Evolutionary conservation across 2,329 filamentous ascomycete genomes (phyloP).

Genomic region (Xylaria sp.): DNA sequence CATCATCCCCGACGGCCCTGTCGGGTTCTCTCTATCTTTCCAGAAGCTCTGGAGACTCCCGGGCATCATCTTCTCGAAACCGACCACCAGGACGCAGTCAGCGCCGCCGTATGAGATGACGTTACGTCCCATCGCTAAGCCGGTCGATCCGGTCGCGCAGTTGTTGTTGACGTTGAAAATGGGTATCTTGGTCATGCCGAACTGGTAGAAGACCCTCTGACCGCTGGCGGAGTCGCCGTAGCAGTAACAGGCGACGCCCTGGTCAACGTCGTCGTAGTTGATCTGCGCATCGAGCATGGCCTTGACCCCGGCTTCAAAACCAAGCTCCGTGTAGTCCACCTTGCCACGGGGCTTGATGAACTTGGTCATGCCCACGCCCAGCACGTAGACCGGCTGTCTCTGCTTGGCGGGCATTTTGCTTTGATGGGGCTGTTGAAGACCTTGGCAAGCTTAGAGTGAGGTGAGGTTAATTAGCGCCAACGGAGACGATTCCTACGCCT

Average conservation of each 20-base stretch:
- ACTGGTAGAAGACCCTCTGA: slow-evolving; percentile 97
- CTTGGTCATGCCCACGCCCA: slow-evolving; percentile 98
- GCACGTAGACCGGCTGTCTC: slow-evolving; percentile 72
- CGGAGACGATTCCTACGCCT: background rate
- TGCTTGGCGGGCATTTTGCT: slow-evolving; percentile 51
- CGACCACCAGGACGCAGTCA: slow-evolving; percentile 87
- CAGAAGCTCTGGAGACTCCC: slow-evolving; percentile 84
- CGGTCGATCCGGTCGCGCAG: slow-evolving; percentile 93
- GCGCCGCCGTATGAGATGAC: slow-evolving; percentile 79
- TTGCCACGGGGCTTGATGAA: slow-evolving; percentile 97
- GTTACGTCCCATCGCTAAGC: slow-evolving; percentile 79
- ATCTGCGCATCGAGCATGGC: slow-evolving; percentile 84
- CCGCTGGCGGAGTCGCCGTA: slow-evolving; percentile 95
- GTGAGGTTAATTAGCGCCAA: too few species aligned
- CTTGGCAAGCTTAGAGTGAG: too few species aligned
- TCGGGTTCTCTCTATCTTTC: slow-evolving; percentile 82
- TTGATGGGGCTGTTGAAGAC: background rate
- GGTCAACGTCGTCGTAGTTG: slow-evolving; percentile 95
- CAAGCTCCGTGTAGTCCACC: slow-evolving; percentile 92
- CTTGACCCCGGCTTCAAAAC: slow-evolving; percentile 90
- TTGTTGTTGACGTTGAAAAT: slow-evolving; percentile 99
- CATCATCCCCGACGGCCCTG: slow-evolving; percentile 71
- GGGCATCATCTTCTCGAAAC: slow-evolving; percentile 97
- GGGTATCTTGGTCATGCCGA: slow-evolving; percentile 94
- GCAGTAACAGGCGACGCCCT: slow-evolving; percentile 96